phyloP scores from a whole-genome alignment of 2,329 filamentous ascomycete species.

The Coniochaeta sp. region DNA sequence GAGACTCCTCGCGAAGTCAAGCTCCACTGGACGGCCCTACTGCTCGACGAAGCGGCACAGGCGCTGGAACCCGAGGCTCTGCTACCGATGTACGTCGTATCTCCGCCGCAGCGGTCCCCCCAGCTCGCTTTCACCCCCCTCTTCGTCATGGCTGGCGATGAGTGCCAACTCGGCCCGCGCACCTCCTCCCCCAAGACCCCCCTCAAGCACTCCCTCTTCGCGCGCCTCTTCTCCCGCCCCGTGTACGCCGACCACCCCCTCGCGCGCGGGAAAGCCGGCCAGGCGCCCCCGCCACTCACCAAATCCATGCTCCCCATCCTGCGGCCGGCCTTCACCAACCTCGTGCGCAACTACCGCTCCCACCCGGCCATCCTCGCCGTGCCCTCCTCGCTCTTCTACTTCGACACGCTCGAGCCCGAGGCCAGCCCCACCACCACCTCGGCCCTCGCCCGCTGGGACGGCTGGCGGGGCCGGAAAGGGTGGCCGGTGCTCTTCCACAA shows the following conservation, averaged over 20 bases:
- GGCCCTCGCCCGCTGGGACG: constrained; percentile 9
- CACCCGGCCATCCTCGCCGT: constrained; percentile 16
- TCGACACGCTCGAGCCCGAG: constrained; percentile 12
- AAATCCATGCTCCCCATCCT: constrained; percentile 11
- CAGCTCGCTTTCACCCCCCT: constrained; percentile 9
- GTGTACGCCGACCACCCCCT: constrained; percentile 16
- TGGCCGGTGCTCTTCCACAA: constrained; percentile 15
- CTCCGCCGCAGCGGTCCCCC: constrained; percentile 8
- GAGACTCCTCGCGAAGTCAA: background rate
- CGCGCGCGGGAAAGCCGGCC: constrained; percentile 8
- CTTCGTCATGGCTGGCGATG: constrained; percentile 17
- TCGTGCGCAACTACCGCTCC: constrained; percentile 16
- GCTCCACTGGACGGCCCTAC: constrained; percentile 15
- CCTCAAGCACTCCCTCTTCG: constrained; percentile 13
- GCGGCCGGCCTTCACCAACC: constrained; percentile 15
- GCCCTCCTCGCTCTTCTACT: constrained; percentile 15
- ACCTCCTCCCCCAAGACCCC: constrained; percentile 10
- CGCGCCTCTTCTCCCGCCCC: constrained; percentile 12
- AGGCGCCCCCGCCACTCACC: constrained; percentile 4
- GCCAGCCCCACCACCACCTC: background rate
- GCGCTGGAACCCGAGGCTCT: constrained; percentile 15
- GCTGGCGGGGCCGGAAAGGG: constrained; percentile 8
- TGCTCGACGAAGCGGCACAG: constrained; percentile 18
- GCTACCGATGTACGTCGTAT: constrained; percentile 12
- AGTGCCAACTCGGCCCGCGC: constrained; percentile 14